Evolutionary conservation across 179 eudicot species (phyloP), one percentile per base, ranked within the genome.

Genomic region (Silene vulgaris): DNA sequence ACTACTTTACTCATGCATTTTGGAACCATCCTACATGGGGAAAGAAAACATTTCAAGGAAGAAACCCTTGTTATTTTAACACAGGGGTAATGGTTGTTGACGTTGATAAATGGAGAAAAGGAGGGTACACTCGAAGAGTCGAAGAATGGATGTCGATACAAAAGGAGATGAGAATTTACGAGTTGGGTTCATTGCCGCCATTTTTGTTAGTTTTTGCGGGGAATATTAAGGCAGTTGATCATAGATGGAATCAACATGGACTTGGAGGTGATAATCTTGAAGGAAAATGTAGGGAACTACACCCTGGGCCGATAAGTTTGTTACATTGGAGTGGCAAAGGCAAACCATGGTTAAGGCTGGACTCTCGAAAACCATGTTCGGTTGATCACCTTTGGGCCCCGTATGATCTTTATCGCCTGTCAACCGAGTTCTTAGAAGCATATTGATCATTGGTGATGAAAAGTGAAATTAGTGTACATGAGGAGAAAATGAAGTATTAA

Each of bases 261-360:
- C 79, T 76, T n/a, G 79, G 80, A 1, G 80, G 80, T 48, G 80
- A 82, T 69, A 82, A 82, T 48, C 61, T 80, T 7, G 52, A 73
- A 30, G 85, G 83, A 0, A 76, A 73, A 56, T 80, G 85, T 50
- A 32, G 85, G 65, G 79, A 70, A 7, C 52, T 83, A 59, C 85
- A 83, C 60, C 78, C 81, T 40, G 85, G 85, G 0, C 77, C 83
- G 0, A 77, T 83, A 5, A 83, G 85, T 37, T 23, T 83, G 40
- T 35, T 83, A 48, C 85, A 83, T 74, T 83, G 85, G 85, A 79
- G 82, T 16, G 85, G 85, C 6, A 68, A 71, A 17, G 85, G 85
- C 26, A 83, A 83, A 65, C 85, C 85, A 4, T 83, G 85, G 85
- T 17, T 83, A 17, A 70, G 85, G 74, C 26, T 83, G 4, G 85